phyloP scores from a whole-genome alignment of 805 yeast genomes.

The Komagataella pastoris region DNA sequence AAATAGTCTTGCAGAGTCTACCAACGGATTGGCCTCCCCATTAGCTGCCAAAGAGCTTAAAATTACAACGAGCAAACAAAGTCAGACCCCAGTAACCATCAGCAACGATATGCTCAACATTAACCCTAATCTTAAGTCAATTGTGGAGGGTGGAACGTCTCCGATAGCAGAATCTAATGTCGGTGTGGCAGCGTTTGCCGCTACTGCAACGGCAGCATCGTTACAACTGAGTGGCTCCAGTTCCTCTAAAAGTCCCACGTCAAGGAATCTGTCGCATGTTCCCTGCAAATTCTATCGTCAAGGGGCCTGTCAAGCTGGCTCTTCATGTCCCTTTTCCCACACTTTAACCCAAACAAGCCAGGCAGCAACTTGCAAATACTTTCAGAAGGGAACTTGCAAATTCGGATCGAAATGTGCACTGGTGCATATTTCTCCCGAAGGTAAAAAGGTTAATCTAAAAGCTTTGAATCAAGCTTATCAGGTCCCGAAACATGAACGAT shows the following conservation, averaged over 20 bases:
- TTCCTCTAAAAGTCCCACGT: neutral
- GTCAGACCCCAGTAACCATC: neutral
- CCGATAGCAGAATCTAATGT: neutral
- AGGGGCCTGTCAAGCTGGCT: conserved; percentile 93
- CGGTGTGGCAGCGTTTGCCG: neutral
- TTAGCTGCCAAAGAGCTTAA: neutral
- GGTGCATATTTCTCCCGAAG: conserved; percentile 84
- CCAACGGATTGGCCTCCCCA: neutral
- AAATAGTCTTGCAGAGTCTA: neutral
- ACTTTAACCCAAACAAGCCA: conserved; percentile 42
- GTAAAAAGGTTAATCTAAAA: conserved; percentile 59
- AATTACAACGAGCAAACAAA: neutral
- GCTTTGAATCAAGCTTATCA: conserved; percentile 18
- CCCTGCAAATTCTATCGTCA: conserved; percentile 92
- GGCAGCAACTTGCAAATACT: conserved; percentile 74
- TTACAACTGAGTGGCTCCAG: neutral
- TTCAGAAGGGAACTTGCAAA: conserved; percentile 92
- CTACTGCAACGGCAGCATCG: neutral
- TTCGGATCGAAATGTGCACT: conserved; percentile 91
- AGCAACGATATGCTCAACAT: neutral
- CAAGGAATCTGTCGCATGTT: conserved; percentile 61
- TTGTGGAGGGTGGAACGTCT: neutral
- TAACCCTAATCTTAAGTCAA: neutral
- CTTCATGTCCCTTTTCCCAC: conserved; percentile 85
- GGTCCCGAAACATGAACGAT: neutral